A percentile compares a stretch with the other conserved stretches of the same genome.
These are phyloP conservation scores for Boechera stricta DNA, from an alignment of 345 rosid species.

Conservation along the genomic window DNA sequence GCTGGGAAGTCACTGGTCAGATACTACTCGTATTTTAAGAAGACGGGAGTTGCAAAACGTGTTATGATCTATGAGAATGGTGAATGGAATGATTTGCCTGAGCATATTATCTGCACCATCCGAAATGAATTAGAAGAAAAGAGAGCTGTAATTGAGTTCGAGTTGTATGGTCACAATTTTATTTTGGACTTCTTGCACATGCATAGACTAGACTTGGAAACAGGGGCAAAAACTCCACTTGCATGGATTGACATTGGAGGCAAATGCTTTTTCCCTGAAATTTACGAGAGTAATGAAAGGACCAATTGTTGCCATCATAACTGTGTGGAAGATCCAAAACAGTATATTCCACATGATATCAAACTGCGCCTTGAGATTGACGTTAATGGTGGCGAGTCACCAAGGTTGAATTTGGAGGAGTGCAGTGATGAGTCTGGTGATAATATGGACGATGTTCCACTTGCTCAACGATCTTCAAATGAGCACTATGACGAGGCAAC, in stretches of 20 bases:
- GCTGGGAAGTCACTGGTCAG: conserved; percentile 57
- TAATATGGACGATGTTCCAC: conserved; percentile 45
- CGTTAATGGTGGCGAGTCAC: conserved; percentile 57
- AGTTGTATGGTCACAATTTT: conserved; percentile 53
- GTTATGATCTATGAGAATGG: conserved; percentile 78
- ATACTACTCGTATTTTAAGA: conserved; percentile 72
- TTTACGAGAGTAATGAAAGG: conserved; percentile 51
- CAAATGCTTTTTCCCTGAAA: conserved; percentile 84
- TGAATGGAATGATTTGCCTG: conserved; percentile 79
- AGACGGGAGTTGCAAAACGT: conserved; percentile 69
- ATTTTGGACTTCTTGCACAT: conserved; percentile 87
- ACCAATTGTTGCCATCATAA: conserved; percentile 50
- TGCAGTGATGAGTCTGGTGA: conserved; percentile 77
- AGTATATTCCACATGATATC: conserved; percentile 59
- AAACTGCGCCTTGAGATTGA: conserved; percentile 89
- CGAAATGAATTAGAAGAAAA: conserved; percentile 65
- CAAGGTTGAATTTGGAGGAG: conserved; percentile 60
- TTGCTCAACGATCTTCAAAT: conserved; percentile 17
- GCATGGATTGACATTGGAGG: conserved; percentile 96
- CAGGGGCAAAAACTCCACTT: conserved; percentile 67
- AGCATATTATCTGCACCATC: conserved; percentile 47
- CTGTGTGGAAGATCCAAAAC: conserved; percentile 44
- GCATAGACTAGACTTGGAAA: conserved; percentile 67
- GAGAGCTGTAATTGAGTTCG: conserved; percentile 67
- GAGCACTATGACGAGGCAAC: conserved; percentile 35